Conservation (phyloP, 73 alveolate genomes). For the Urostyla sp. region DNA sequence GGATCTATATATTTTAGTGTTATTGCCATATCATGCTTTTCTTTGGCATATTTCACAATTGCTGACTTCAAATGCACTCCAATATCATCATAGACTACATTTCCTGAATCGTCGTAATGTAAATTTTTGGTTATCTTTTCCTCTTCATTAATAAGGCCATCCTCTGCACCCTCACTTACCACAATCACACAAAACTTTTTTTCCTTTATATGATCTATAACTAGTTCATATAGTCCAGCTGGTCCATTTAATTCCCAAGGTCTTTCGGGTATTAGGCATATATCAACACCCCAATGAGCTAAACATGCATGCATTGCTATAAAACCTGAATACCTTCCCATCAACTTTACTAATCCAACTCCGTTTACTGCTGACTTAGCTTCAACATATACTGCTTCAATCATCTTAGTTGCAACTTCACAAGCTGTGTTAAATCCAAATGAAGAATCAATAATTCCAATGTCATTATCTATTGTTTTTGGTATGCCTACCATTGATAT, state of each 20-base stretch:
- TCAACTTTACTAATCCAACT: slow-evolving; percentile 88
- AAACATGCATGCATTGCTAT: slow-evolving; percentile 96
- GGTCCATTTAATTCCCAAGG: slow-evolving; percentile 94
- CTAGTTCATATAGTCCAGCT: slow-evolving; percentile 77
- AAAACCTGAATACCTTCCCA: slow-evolving; percentile 99
- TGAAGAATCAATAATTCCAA: slow-evolving; percentile 97
- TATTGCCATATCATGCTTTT: slow-evolving; percentile 70
- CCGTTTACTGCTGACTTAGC: slow-evolving; percentile 83
- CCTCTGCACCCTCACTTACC: slow-evolving; percentile 90
- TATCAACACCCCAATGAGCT: slow-evolving; percentile 97
- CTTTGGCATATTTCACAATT: slow-evolving; percentile 75
- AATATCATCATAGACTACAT: slow-evolving; percentile 82
- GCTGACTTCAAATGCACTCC: slow-evolving; percentile 90
- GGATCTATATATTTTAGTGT: slow-evolving; percentile 97
- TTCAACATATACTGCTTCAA: slow-evolving; percentile 82
- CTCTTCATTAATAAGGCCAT: slow-evolving; percentile 64
- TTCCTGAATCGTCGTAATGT: slow-evolving; percentile 56
- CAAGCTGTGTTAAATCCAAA: slow-evolving; percentile 99
- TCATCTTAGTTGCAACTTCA: slow-evolving; percentile 78
- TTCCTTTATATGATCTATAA: slow-evolving; percentile 70
- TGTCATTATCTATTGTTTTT: slow-evolving; percentile 98
- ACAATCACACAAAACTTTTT: slow-evolving; percentile 82
- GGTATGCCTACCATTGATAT: slow-evolving; percentile 97
- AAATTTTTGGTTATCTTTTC: slow-evolving; percentile 63
- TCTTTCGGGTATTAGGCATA: slow-evolving; percentile 98